These are phyloP conservation scores for Lycium ferocissimum DNA, from an alignment of 257 asterid species.

Conservation along the genomic window DNA sequence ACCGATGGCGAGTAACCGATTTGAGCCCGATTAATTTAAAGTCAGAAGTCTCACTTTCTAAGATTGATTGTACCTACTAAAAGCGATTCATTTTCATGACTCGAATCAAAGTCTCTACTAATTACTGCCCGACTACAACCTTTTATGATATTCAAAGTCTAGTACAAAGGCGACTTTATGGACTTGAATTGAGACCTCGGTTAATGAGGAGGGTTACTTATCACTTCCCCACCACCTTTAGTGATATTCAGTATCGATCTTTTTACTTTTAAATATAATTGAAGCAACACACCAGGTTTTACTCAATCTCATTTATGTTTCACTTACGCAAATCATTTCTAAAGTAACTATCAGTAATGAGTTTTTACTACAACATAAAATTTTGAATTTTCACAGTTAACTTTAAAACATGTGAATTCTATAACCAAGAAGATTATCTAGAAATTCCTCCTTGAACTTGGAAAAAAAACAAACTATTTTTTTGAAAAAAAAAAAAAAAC, in stretches of 20 bases:
- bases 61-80: too few species aligned
- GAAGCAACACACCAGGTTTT: not conserved
- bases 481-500: not conserved
- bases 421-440: not conserved
- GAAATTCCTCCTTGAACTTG: not conserved
- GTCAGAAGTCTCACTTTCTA: not conserved
- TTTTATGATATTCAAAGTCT: too few species aligned
- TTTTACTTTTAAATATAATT: not conserved
- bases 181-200: not conserved
- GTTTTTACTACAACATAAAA: slow-evolving; percentile 13
- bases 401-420: not conserved
- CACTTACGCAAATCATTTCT: not conserved
- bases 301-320: not conserved
- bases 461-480: not conserved
- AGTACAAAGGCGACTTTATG: not conserved
- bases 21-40: not conserved
- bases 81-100: too few species aligned
- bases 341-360: slow-evolving; percentile 31
- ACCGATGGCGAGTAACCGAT: not conserved
- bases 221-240: not conserved
- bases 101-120: too few species aligned
- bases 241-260: not conserved
- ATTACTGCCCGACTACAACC: too few species aligned
- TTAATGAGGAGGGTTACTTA: not conserved
- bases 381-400: not conserved